Evolutionary conservation across 306 rosid genomes (phyloP), one percentile per base, ranked within the genome.

Genomic region (Hylodesmum podocarpum): DNA sequence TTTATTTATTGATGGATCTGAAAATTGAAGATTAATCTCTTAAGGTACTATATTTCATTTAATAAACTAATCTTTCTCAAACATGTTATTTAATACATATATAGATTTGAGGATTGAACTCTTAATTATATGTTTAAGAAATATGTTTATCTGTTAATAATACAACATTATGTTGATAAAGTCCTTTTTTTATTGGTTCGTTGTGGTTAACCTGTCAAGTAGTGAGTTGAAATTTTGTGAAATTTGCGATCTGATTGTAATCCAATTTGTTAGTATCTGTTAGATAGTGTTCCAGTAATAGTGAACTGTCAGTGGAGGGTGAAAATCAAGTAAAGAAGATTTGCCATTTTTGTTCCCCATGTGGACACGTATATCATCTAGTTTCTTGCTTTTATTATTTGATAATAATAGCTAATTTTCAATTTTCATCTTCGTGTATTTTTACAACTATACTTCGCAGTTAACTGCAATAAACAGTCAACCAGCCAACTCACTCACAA

Each of bases 221-320:
- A 68, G 63, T 76, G 70, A 51, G 78, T 72, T 59, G 85, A 78
- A 86, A 69, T 58, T 67, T 47, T 46, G 65, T 83, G 81, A 49
- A 53, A 79, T 78, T 76, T 84, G 73, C 66, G 62, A 18, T 77
- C 82, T 25, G 57, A 47, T 68, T 85, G 80, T 80, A 75, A 28
- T 72, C 76, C 66, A 76, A 70, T 34, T 18, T 81, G 79, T 62
- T 80, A 59, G 67, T 63, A 55, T 70, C 24, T 81, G 78, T 66
- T 75, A 18, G 75, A 13, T 33, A 40, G 75, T 84, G 79, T 74
- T 85, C 73, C 51, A 81, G 57, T 33, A 8, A 22, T 41, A 69
- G 77, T 66, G 44, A 57, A 78, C 61, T 43, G 46, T 65, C 80
- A 73, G 34, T 81, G 81, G 71, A 78, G 54, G 58, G 41, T 78